Base-by-base conservation (phyloP, 2,329 filamentous ascomycete species). In the Aspergillus ochraceus region DNA sequence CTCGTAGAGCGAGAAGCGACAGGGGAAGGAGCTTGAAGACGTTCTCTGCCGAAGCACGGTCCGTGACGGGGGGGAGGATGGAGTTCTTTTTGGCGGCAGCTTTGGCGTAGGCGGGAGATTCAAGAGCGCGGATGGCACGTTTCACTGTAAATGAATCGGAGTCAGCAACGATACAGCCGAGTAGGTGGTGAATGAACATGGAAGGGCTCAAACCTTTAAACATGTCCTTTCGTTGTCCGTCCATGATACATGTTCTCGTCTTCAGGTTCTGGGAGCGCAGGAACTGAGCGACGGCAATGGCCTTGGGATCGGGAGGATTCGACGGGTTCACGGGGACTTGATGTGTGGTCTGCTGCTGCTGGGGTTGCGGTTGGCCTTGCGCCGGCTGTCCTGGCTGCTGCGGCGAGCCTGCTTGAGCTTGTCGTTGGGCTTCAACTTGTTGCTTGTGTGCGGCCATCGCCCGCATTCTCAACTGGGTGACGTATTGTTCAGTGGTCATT, bases 181-280 rank as follows among this genome's bases (percentile, higher is more conserved):
- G 12, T 11, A 4, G 4, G 2, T 14, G 3, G 12, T 12, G 12
- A 36, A n/a, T 12, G 46, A 17, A 54, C 17, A 17, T 19, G 12
- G 5, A 11, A 51, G 53, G 54, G 55, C 50, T 81, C 36, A n/a
- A 42, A 94, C 92, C 92, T 84, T 89, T 90, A 79, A 99, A 98
- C 91, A 99, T 96, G 66, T 99, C 94, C 80, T 97, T 98, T 71
- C 95, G 87, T 83, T 97, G 93, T 70, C 95, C 95, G 66, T 97
- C 93, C 66, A 98, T 85, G 65, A 99, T 96, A 75, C 91, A 94
- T 19, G 93, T 97, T 64, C 95, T 85, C 19, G 86, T 84, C 84
- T 99, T 99, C 65, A 99, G 80, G 60, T 95, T 86, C 79, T 97
- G 93, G 60, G 84, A 77, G 67, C 88, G 88, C 60, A 99, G 80